These are phyloP conservation scores for Malassezia pachydermatis DNA, from an alignment of 1,284 basidiomycete genomes.

Conservation along the genomic window DNA sequence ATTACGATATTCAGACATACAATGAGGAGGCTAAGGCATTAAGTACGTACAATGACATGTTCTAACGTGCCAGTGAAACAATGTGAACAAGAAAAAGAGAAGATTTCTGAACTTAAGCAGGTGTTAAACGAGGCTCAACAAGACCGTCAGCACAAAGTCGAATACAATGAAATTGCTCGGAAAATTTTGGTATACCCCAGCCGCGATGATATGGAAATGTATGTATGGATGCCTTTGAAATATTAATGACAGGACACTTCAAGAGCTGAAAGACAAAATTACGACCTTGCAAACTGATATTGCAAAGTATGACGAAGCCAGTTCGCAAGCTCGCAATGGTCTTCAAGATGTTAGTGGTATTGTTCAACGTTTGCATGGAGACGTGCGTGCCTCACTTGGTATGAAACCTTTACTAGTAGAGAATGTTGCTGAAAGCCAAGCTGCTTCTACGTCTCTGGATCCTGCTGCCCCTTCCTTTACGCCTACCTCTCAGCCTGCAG, in stretches of 20 bases:
- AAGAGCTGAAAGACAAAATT: background rate
- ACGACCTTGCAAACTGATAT: constrained; percentile 1
- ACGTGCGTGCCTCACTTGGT: background rate
- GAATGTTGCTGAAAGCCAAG: too few species aligned
- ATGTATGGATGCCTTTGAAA: background rate
- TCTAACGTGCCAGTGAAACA: background rate
- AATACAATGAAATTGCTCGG: constrained; percentile 14
- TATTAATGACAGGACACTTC: constrained; percentile 1
- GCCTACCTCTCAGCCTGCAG: background rate
- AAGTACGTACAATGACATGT: constrained; percentile 2
- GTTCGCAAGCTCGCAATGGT: background rate
- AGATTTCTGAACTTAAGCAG: background rate
- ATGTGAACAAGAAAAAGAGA: background rate
- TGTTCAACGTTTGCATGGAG: background rate
- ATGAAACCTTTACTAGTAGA: background rate
- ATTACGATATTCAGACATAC: constrained; percentile 6
- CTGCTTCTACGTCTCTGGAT: background rate
- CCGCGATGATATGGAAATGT: constrained; percentile 12
- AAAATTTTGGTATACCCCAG: constrained; percentile 19
- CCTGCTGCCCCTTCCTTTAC: background rate
- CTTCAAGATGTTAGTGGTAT: background rate
- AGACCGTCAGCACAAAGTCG: background rate
- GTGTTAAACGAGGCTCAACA: constrained; percentile 1
- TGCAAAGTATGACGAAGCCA: background rate
- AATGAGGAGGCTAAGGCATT: background rate